Base-by-base conservation (phyloP, 1,284 basidiomycete genomes). In the Naganishia sp. region DNA sequence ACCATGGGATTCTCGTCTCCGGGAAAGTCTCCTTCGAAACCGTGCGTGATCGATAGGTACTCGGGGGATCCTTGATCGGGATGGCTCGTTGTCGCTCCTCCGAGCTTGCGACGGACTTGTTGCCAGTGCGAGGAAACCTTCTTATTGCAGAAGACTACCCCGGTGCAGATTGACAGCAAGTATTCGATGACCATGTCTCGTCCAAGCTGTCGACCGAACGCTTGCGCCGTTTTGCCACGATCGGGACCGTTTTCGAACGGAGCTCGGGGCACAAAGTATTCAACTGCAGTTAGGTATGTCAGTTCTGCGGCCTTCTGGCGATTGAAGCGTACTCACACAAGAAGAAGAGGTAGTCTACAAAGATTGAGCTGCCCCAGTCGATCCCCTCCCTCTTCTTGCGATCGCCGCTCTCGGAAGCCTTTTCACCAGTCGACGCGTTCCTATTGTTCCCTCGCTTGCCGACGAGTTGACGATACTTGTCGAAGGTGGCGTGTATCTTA, bases 281-380 rank as follows among this genome's bases (percentile, higher is more conserved):
- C 15, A 4, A 53, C 50, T 53, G 25, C 6, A 53, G 1, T 15
- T 2, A 1, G 25, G n/a, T 23, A n/a, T 15, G 6, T 53, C 50
- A 53, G 50, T 15, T 16, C 10, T 16, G 28, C 13, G 36, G 2
- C 5, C 23, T 16, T 33, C 9, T 53, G 25, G 25, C 13, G 28
- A 53, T 33, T 18, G 7, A 31, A 16, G 16, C 13, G 25, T 16
- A 53, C 50, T 53, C 18, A 53, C 50, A 53, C 50, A 53, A 53
- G 50, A 53, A 53, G 50, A 53, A 53, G 28, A 53, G 50, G 31
- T 53, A 53, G 13, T 53, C 50, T 25, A 33, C 15, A 31, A 53
- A 28, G 16, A 28, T 53, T 9, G 25, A 33, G 50, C 50, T 53
- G 3, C 15, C 31, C 50, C 50, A 53, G 16, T 53, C 25, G 31